phyloP scores from a whole-genome alignment of 257 asterid species.

The Penstemon davidsonii region DNA sequence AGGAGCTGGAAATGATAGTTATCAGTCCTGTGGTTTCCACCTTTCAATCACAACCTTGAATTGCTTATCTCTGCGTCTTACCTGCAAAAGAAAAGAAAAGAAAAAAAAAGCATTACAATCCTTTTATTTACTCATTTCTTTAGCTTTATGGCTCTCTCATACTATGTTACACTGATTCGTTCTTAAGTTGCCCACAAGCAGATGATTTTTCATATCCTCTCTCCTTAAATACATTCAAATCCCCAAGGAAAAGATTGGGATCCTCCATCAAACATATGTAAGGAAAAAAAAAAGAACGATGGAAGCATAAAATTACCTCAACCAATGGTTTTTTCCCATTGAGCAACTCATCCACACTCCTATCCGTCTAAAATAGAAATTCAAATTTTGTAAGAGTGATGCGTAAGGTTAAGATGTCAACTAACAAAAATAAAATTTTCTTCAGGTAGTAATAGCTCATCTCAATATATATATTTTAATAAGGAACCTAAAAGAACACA shows the following conservation, averaged over 20 bases:
- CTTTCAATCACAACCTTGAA: conserved; percentile 62
- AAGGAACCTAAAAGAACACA: too few relatives aligned
- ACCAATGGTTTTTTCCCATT: conserved; percentile 59
- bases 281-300: conserved; percentile 6
- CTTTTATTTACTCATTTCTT: neutral
- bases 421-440: neutral
- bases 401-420: neutral
- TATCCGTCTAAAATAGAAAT: conserved; percentile 45
- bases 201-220: neutral
- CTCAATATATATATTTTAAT: too few relatives aligned
- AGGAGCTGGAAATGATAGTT: neutral
- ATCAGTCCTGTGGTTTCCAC: conserved; percentile 57
- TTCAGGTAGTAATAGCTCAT: too few relatives aligned
- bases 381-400: neutral
- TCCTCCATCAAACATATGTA: conserved; percentile 8
- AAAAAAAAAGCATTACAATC: conserved; percentile 16
- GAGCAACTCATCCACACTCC: conserved; percentile 71
- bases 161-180: neutral
- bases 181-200: conserved; percentile 15
- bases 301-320: conserved; percentile 46
- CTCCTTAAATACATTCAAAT: neutral
- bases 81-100: conserved; percentile 37
- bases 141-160: neutral
- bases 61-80: conserved; percentile 59
- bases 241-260: neutral